A percentile compares a stretch with the other conserved stretches of the same genome.
phyloP scores from a whole-genome alignment of 1,284 basidiomycete genomes.

The Ustilago tritici region DNA sequence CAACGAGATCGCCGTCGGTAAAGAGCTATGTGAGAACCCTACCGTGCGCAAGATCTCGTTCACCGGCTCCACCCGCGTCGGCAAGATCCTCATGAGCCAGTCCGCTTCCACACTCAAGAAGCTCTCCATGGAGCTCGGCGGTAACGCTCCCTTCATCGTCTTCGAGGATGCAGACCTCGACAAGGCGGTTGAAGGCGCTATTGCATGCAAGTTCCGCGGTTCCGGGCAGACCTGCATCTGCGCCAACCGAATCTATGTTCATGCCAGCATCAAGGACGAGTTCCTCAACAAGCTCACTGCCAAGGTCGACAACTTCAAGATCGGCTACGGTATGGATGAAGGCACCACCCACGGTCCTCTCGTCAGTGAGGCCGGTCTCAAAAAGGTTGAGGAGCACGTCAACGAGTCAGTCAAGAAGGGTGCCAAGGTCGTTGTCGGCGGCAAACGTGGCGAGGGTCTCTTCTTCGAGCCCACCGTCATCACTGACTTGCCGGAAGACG shows the following conservation, averaged over 20 bases:
- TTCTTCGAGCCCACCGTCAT: conserved; percentile 92
- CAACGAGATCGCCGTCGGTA: conserved; percentile 83
- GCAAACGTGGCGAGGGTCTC: conserved; percentile 75
- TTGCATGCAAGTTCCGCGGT: conserved; percentile 89
- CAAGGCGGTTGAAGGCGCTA: conserved; percentile 87
- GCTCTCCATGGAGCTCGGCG: conserved; percentile 74
- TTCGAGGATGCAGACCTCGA: conserved; percentile 97
- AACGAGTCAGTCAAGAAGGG: conserved; percentile 85
- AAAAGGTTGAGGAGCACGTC: conserved; percentile 89
- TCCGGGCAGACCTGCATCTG: conserved; percentile 90
- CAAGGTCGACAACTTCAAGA: conserved; percentile 87
- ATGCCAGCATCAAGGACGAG: conserved; percentile 78
- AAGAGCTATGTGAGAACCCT: conserved; percentile 73
- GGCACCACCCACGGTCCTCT: conserved; percentile 87
- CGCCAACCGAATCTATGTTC: conserved; percentile 73
- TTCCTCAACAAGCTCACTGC: conserved; percentile 85
- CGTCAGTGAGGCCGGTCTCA: conserved; percentile 85
- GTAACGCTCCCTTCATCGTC: conserved; percentile 93
- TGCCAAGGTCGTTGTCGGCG: conserved; percentile 88
- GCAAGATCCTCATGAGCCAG: conserved; percentile 87
- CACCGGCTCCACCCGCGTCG: conserved; percentile 89
- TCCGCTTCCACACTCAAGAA: conserved; percentile 91
- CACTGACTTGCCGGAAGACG: conserved; percentile 81
- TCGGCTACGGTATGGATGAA: conserved; percentile 88
- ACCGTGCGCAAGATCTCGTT: conserved; percentile 89